Percentiles rank a stretch among this genome's conserved stretches.
phyloP scores from a whole-genome alignment of 176 grass and related monocot species.

The Panicum miliaceum region DNA sequence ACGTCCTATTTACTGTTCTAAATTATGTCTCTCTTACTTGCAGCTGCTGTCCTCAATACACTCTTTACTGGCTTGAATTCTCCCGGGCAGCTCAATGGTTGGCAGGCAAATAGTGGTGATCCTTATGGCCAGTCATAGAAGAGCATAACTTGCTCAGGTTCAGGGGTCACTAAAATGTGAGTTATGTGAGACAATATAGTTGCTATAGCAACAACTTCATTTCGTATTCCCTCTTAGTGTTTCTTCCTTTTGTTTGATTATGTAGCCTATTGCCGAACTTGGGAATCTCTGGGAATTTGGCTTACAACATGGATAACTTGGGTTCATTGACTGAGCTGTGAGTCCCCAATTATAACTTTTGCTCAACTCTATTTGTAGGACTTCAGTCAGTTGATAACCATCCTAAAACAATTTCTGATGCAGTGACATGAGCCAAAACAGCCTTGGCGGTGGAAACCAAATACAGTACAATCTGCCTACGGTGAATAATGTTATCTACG shows the following conservation, averaged over 20 bases:
- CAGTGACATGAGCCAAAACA: constrained; percentile 96
- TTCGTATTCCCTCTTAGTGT: constrained; percentile 36
- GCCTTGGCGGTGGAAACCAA: constrained; percentile 58
- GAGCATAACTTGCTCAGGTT: constrained; percentile 79
- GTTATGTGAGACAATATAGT: constrained; percentile 24
- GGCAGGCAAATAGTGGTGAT: constrained; percentile 79
- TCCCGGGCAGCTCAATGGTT: constrained; percentile 67
- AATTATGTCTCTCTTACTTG: constrained; percentile 45
- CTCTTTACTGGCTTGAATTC: constrained; percentile 90
- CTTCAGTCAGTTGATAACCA: constrained; percentile 43
- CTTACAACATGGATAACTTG: constrained; percentile 82
- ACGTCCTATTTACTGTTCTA: neutral
- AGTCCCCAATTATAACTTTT: constrained; percentile 45
- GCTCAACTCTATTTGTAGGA: constrained; percentile 27
- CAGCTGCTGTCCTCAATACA: constrained; percentile 75
- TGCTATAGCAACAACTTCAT: neutral
- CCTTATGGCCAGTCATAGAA: constrained; percentile 84
- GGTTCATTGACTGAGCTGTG: constrained; percentile 81
- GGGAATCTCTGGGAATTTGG: constrained; percentile 72
- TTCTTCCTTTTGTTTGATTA: constrained; percentile 36
- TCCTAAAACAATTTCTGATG: constrained; percentile 31
- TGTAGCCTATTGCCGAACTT: constrained; percentile 69
- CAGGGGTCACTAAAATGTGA: constrained; percentile 85
- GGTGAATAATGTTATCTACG: constrained; percentile 26
- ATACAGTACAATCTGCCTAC: constrained; percentile 73